Percentiles rank a stretch among this genome's conserved stretches.
phyloP scores from a whole-genome alignment of 805 yeast genomes.

The Candida chilensis region DNA sequence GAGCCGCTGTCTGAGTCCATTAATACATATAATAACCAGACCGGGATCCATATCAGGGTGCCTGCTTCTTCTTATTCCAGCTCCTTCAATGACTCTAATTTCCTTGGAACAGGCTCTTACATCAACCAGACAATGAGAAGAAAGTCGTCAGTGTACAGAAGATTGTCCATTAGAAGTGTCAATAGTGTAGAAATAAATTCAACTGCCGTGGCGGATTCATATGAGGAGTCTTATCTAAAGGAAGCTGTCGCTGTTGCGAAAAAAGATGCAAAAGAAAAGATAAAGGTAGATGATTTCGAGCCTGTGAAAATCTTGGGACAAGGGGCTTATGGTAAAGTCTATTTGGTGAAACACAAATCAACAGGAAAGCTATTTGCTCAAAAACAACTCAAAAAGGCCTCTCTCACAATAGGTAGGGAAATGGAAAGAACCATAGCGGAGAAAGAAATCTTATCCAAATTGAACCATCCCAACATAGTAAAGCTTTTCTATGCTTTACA shows the following conservation, averaged over 20 bases:
- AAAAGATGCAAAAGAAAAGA: not conserved
- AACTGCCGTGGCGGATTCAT: not conserved
- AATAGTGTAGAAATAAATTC: not conserved
- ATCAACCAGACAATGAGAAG: slow-evolving; percentile 3
- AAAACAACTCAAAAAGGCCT: slow-evolving; percentile 78
- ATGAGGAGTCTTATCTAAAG: too few species aligned
- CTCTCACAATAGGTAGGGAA: slow-evolving; percentile 53
- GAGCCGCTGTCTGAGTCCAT: too few species aligned
- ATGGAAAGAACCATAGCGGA: slow-evolving; percentile 78
- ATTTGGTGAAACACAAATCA: slow-evolving; percentile 57
- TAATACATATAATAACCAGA: too few species aligned
- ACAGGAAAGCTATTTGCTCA: slow-evolving; percentile 73
- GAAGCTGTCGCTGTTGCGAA: too few species aligned
- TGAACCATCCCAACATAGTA: slow-evolving; percentile 76
- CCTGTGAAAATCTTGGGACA: slow-evolving; percentile 73
- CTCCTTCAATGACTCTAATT: slow-evolving; percentile 1
- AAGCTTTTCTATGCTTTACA: slow-evolving; percentile 78
- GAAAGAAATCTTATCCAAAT: slow-evolving; percentile 58
- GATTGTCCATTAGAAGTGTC: slow-evolving; percentile 7
- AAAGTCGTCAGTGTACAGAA: slow-evolving; percentile 8
- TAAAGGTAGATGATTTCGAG: slow-evolving; percentile 47
- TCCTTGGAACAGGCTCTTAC: not conserved
- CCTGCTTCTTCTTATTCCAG: not conserved
- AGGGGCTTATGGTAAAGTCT: slow-evolving; percentile 86
- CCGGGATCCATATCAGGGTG: too few species aligned